phyloP scores from a whole-genome alignment of 441 rosid genomes.

The Brassica balearica region DNA sequence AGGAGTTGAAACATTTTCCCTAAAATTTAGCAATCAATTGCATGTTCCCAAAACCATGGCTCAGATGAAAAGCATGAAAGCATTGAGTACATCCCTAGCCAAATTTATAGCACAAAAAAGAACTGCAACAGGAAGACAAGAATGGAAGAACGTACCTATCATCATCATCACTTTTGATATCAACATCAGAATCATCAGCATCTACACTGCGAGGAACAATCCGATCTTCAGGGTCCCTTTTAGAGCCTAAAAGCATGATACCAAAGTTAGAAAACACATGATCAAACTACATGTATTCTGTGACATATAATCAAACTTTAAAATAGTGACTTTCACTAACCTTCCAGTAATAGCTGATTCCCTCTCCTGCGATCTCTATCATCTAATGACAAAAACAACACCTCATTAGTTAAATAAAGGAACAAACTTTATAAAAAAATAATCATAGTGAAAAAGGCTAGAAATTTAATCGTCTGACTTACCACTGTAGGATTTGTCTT shows the following conservation, averaged over 20 bases:
- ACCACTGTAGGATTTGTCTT: slow-evolving; percentile 76
- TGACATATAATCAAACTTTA: not conserved
- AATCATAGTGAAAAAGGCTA: not conserved
- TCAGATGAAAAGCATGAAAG: slow-evolving; percentile 23
- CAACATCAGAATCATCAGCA: slow-evolving; percentile 99
- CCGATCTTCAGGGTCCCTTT: slow-evolving; percentile 42
- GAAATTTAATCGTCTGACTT: not conserved
- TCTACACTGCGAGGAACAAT: slow-evolving; percentile 77
- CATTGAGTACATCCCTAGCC: not conserved
- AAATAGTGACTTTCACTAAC: not conserved
- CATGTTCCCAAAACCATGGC: slow-evolving; percentile 9
- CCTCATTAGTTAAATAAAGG: not conserved
- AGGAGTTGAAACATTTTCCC: not conserved
- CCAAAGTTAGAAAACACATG: slow-evolving; percentile 23
- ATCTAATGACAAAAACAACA: slow-evolving; percentile 48
- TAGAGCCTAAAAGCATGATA: slow-evolving; percentile 52
- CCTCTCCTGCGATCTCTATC: slow-evolving; percentile 87
- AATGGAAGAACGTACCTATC: slow-evolving; percentile 61
- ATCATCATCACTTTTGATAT: slow-evolving; percentile 57
- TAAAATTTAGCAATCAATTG: not conserved
- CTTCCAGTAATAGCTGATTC: slow-evolving; percentile 80
- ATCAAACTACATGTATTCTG: not conserved
- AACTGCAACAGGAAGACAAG: not conserved
- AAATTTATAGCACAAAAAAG: not conserved
- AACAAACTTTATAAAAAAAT: not conserved